Base-by-base conservation (phyloP, 495 filamentous ascomycete species). In the Durotheca rogersii region DNA sequence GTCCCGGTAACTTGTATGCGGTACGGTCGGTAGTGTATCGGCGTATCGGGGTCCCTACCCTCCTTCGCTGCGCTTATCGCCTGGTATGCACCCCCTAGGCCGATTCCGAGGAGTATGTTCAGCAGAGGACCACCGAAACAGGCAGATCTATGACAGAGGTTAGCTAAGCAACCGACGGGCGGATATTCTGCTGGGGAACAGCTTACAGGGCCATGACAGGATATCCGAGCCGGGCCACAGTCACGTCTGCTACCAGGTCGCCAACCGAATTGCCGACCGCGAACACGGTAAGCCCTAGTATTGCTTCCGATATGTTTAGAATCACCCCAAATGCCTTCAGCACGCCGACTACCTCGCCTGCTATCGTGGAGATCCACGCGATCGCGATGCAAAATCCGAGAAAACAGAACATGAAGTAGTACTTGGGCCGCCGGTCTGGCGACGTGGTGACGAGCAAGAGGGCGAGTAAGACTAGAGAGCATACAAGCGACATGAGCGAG, bases 81-180 rank as follows among this genome's bases (percentile, higher is more conserved):
- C 78, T 96, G 93, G 58, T 89, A 95, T 23, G 89, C 72, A 1
- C 94, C 94, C 15, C 85, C 85, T 6, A 96, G 68, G 2, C 94
- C 94, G 36, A 99, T 90, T 0, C 94, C 94, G 9, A 99, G 81
- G 0, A 99, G 72, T 43, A 99, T 99, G 60, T 99, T 99, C 17
- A 99, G 78, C 89, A 99, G 89, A 0, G 94, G 94, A 0, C 94
- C 94, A 11, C 94, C 94, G 60, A 97, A 97, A 62, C 94, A 99
- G 19, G 94, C 94, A 1, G 82, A 83, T 41, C 73, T 76, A 53
- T 56, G 16, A n/a, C n/a, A 9, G 30, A 47, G 36, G 53, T 67
- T 51, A 67, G 64, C 41, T 14, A 34, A 36, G 17, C 11, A 10
- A 9, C 11, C 38, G 30, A 19, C 4, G 32, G 21, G 25, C 4